phyloP scores from a whole-genome alignment of 768 basidiomycete genomes.

The Postia placenta region DNA sequence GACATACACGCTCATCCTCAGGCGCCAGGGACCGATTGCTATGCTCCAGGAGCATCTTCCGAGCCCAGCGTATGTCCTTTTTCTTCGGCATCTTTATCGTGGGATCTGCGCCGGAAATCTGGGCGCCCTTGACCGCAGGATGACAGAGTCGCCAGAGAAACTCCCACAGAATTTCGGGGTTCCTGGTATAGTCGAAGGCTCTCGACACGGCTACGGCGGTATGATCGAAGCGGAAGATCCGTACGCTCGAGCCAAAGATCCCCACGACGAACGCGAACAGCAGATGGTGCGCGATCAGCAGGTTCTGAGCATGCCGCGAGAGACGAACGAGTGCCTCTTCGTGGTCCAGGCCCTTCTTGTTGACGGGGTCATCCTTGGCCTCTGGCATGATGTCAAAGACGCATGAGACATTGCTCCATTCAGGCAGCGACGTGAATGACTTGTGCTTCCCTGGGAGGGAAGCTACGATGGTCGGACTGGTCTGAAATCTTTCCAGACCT shows the following conservation, averaged over 20 bases:
- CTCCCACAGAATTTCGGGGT: background rate
- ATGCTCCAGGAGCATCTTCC: background rate
- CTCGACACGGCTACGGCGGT: constrained; percentile 1
- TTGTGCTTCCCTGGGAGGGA: constrained; percentile 2
- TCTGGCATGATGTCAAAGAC: constrained; percentile 6
- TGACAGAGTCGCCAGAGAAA: constrained; percentile 12
- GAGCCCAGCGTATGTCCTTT: background rate
- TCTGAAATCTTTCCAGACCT: too few species aligned
- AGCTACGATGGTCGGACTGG: constrained; percentile 4
- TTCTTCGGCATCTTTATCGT: background rate
- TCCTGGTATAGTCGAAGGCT: background rate
- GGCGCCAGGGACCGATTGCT: background rate
- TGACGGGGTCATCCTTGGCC: background rate
- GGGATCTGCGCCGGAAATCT: background rate
- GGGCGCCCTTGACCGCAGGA: background rate
- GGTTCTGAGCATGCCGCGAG: constrained; percentile 7
- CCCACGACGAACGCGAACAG: constrained; percentile 9
- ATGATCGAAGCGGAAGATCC: constrained; percentile 11
- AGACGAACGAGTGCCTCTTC: constrained; percentile 2
- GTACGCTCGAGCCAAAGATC: constrained; percentile 7
- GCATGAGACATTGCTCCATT: constrained; percentile 6
- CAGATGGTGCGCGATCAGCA: constrained; percentile 6
- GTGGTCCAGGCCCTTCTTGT: background rate
- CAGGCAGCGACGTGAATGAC: background rate
- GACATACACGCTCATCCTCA: background rate